Evolutionary conservation across 345 rosid species (phyloP).

Genomic region (Eucalyptus erythrocorys): DNA sequence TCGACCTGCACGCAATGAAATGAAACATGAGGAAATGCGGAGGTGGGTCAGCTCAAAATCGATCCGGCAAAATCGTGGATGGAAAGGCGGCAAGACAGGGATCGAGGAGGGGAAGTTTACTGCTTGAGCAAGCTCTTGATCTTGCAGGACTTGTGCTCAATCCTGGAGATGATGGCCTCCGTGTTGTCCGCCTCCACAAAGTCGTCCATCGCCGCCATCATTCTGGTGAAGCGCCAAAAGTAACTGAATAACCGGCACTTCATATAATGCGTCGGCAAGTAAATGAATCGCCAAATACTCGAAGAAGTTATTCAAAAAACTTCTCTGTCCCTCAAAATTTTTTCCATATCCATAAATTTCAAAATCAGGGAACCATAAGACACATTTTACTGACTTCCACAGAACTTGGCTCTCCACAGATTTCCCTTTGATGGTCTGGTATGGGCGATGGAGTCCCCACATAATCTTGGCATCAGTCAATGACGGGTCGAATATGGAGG

Average conservation of each 20-base stretch:
- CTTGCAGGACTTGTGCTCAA: conserved; percentile 82
- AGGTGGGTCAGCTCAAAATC: background rate
- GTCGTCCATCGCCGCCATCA: conserved; percentile 32
- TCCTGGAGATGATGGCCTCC: conserved; percentile 75
- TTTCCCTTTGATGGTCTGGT: too few species aligned
- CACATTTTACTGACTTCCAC: too few species aligned
- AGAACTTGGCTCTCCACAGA: too few species aligned
- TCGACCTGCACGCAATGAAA: conserved; percentile 6
- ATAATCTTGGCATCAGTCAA: too few species aligned
- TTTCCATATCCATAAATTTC: conserved; percentile 25
- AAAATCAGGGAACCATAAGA: conserved; percentile 74
- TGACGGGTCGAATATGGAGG: too few species aligned
- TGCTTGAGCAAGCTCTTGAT: conserved; percentile 86
- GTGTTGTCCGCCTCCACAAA: conserved; percentile 77
- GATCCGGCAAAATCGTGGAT: background rate
- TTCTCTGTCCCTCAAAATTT: conserved; percentile 36
- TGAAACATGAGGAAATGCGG: background rate
- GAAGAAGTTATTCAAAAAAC: conserved; percentile 47
- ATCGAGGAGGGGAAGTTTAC: conserved; percentile 1
- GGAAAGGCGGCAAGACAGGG: background rate
- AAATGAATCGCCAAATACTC: conserved; percentile 61
- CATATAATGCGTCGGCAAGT: conserved; percentile 40
- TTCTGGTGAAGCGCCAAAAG: background rate
- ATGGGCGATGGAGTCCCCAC: too few species aligned
- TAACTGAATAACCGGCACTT: conserved; percentile 25